Percentiles rank a stretch among this genome's conserved stretches.
Evolutionary conservation across 2,329 filamentous ascomycete species (phyloP).

Genomic region (Epichloe coenophiala): DNA sequence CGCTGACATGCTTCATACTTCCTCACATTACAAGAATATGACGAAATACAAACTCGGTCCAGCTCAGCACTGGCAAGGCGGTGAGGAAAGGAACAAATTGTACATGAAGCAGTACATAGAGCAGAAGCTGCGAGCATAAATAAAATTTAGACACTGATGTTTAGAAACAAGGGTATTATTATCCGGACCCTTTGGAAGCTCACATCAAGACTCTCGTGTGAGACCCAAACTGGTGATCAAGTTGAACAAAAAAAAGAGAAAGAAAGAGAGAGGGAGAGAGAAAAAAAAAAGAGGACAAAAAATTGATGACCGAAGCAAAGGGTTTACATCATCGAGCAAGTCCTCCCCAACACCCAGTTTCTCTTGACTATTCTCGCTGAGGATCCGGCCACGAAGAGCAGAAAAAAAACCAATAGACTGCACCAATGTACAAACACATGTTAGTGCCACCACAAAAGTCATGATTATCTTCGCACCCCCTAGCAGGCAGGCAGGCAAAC

Average conservation of each 20-base stretch:
- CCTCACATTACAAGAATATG: too few relatives aligned
- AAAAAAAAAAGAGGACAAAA: not conserved
- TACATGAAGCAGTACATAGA: not conserved
- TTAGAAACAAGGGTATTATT: conserved; percentile 1
- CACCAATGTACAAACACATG: not conserved
- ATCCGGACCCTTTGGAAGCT: not conserved
- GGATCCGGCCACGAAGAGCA: not conserved
- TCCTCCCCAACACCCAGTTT: conserved; percentile 1
- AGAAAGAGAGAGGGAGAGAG: not conserved
- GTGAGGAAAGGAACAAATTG: not conserved
- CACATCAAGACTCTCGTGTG: not conserved
- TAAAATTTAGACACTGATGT: conserved; percentile 6
- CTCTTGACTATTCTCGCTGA: not conserved
- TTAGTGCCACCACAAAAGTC: not conserved
- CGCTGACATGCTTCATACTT: too few relatives aligned
- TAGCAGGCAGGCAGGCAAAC: not conserved
- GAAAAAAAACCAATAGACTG: not conserved
- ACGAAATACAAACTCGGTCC: too few relatives aligned
- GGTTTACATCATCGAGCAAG: not conserved
- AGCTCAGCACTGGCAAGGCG: too few relatives aligned
- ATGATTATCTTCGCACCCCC: not conserved
- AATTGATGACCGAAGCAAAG: not conserved
- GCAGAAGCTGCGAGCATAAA: not conserved
- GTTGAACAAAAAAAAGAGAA: not conserved
- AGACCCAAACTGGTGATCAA: not conserved